A percentile compares a stretch with the other conserved stretches of the same genome.
Evolutionary conservation across 176 grass and related monocot species (phyloP).

Genomic region (Bromus sterilis): DNA sequence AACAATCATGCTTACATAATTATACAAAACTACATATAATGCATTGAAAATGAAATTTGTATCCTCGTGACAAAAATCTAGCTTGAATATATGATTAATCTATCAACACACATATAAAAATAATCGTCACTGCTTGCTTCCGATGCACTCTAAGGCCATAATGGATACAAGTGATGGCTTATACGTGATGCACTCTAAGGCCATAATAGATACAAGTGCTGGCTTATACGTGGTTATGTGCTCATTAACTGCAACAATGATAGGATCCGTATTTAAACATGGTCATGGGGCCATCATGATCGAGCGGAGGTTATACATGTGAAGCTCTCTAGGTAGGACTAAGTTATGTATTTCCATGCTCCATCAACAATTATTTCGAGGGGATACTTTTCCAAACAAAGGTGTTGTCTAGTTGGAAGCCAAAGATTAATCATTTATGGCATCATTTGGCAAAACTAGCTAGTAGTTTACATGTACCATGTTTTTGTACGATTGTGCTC

Average conservation of each 20-base stretch:
- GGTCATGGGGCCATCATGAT: not conserved
- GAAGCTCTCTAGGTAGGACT: not conserved
- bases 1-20: not conserved
- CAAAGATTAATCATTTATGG: not conserved
- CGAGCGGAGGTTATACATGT: not conserved
- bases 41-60: not conserved
- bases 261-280: not conserved
- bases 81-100: not conserved
- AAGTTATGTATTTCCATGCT: not conserved
- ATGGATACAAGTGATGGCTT: too few species aligned
- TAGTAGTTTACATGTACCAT: not conserved
- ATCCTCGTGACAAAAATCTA: not conserved
- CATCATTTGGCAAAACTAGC: not conserved
- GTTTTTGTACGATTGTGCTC: not conserved
- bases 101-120: not conserved
- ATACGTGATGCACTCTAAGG: too few species aligned
- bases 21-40: not conserved
- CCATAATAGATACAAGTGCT: not conserved
- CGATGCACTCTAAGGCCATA: not conserved
- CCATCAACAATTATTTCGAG: not conserved
- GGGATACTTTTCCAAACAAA: not conserved
- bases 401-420: not conserved
- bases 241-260: not conserved
- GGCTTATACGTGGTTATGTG: not conserved
- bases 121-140: not conserved